phyloP scores from a whole-genome alignment of 768 basidiomycete species.

The Paxillus involutus region DNA sequence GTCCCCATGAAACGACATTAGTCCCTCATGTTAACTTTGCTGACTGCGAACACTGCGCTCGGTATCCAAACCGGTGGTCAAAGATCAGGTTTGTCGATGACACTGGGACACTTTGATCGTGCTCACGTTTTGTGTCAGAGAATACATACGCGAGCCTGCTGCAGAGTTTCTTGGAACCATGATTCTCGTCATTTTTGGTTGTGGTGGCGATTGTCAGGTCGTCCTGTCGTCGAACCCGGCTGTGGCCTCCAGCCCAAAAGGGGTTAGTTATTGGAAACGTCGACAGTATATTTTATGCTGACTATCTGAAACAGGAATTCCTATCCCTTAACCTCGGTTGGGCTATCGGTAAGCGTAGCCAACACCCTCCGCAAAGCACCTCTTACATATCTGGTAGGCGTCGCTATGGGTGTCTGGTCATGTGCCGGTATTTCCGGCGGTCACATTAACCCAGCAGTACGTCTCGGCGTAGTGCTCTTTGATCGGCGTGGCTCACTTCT shows the following conservation, averaged over 20 bases:
- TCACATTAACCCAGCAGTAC: slow-evolving; percentile 72
- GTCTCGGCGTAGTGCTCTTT: slow-evolving; percentile 10
- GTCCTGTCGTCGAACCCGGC: slow-evolving; percentile 45
- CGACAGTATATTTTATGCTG: neutral
- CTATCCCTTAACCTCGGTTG: slow-evolving; percentile 30
- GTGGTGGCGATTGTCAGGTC: slow-evolving; percentile 57
- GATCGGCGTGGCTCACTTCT: slow-evolving; percentile 1
- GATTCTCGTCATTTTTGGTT: slow-evolving; percentile 59
- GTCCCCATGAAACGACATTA: slow-evolving; percentile 4
- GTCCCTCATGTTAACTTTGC: slow-evolving; percentile 14
- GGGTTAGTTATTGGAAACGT: slow-evolving; percentile 41
- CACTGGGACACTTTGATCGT: neutral
- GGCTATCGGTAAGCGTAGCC: slow-evolving; percentile 27
- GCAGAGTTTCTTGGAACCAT: slow-evolving; percentile 65
- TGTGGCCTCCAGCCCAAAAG: slow-evolving; percentile 50
- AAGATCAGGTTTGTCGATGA: slow-evolving; percentile 44
- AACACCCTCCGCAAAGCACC: neutral
- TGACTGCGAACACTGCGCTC: slow-evolving; percentile 35
- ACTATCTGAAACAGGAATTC: slow-evolving; percentile 9
- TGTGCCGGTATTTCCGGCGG: slow-evolving; percentile 68
- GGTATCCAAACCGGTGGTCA: slow-evolving; percentile 55
- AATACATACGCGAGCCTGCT: slow-evolving; percentile 52
- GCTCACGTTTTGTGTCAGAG: slow-evolving; percentile 27
- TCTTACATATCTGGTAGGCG: slow-evolving; percentile 31
- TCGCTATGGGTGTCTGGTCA: slow-evolving; percentile 69